Percentiles rank a stretch among this genome's conserved stretches.
phyloP scores from a whole-genome alignment of 257 asterid species.

The Gentiana dahurica region DNA sequence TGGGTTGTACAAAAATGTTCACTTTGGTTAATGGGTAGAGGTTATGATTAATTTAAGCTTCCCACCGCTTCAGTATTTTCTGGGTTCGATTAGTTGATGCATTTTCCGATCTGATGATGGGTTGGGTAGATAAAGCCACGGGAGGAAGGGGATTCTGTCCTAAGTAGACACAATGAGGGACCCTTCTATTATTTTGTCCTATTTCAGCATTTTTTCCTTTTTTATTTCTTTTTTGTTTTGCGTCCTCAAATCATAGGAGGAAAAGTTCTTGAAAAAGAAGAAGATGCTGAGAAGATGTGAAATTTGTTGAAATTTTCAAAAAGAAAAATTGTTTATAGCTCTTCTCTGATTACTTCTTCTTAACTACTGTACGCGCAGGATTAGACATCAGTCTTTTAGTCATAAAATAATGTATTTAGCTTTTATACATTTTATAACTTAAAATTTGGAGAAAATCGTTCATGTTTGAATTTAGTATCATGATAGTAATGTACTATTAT shows the following conservation, averaged over 20 bases:
- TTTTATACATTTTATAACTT: no score
- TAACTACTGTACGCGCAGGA: no score
- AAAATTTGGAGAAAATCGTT: no score
- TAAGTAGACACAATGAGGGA: constrained; percentile 29
- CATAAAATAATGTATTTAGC: no score
- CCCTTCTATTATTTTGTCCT: constrained; percentile 22
- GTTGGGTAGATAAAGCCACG: constrained; percentile 33
- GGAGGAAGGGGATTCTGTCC: constrained; percentile 45
- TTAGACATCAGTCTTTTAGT: no score
- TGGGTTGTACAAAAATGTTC: not conserved
- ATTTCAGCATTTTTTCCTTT: constrained; percentile 13
- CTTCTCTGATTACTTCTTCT: no score
- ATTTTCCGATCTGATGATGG: constrained; percentile 34
- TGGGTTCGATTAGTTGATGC: constrained; percentile 8
- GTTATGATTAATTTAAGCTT: constrained; percentile 14
- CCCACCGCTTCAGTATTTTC: constrained; percentile 21
- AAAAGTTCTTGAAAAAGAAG: constrained; percentile 15
- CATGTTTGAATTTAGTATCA: no score
- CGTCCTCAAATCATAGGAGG: no score
- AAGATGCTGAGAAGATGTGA: constrained; percentile 11
- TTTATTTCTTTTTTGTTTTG: constrained; percentile 7
- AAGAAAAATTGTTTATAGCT: no score
- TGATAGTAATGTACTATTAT: no score
- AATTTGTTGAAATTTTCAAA: no score
- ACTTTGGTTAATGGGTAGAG: not conserved